A percentile compares a stretch with the other conserved stretches of the same genome.
Conservation (phyloP, 2,329 filamentous ascomycete species). For the Neodidymelliopsis sp. region DNA sequence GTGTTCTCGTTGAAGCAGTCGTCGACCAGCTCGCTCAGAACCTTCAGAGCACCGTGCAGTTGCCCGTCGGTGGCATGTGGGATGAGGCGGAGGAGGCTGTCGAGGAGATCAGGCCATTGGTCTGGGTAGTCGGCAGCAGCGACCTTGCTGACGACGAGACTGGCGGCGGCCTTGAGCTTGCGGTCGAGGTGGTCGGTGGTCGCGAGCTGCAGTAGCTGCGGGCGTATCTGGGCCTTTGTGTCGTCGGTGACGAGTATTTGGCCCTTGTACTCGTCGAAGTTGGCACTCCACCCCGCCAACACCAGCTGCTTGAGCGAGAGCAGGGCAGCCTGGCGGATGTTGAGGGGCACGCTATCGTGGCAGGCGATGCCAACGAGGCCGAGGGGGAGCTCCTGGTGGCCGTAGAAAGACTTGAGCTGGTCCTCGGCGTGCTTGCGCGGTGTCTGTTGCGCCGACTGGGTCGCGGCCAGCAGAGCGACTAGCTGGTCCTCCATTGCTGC, state of each 20-base stretch:
- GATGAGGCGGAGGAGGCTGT: conserved; percentile 79
- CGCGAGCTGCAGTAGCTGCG: conserved; percentile 77
- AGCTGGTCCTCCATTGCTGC: conserved; percentile 86
- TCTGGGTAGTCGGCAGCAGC: conserved; percentile 93
- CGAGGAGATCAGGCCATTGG: conserved; percentile 89
- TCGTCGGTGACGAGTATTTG: conserved; percentile 74
- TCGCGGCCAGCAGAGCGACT: conserved; percentile 84
- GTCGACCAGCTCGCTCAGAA: conserved; percentile 88
- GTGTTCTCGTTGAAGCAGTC: conserved; percentile 93
- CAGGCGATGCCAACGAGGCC: conserved; percentile 82
- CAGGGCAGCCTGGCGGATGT: conserved; percentile 84
- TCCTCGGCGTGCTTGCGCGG: conserved; percentile 87
- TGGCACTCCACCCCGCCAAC: conserved; percentile 80
- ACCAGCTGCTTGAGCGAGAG: conserved; percentile 84
- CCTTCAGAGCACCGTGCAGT: conserved; percentile 86
- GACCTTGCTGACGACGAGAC: conserved; percentile 91
- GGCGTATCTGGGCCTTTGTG: conserved; percentile 76
- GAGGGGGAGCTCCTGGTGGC: conserved; percentile 74
- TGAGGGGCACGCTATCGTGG: conserved; percentile 74
- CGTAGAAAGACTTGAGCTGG: conserved; percentile 75
- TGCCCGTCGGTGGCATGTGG: conserved; percentile 78
- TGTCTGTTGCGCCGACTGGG: conserved; percentile 77
- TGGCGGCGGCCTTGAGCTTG: conserved; percentile 88
- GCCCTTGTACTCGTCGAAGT: conserved; percentile 74
- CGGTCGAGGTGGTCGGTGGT: conserved; percentile 76